Percentiles rank a stretch among this genome's conserved stretches.
Conservation (phyloP, 2,329 filamentous ascomycete genomes). For the Ophiocordyceps camponoti-floridani region DNA sequence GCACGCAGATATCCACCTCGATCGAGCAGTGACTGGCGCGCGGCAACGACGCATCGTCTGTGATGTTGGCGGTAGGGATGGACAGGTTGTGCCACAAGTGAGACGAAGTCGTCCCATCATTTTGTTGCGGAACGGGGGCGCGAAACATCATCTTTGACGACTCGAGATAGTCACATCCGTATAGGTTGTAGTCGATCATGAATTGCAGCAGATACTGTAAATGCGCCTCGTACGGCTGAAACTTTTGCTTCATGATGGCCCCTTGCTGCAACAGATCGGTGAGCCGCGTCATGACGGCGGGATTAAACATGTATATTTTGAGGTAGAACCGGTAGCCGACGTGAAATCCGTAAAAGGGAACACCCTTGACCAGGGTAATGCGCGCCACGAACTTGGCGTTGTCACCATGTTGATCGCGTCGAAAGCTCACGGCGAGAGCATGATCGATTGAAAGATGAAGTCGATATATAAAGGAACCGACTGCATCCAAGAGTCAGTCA, state of each 20-base stretch:
- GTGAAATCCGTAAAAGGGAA: slow-evolving; percentile 91
- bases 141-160: slow-evolving; percentile 56
- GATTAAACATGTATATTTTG: slow-evolving; percentile 90
- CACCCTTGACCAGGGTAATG: slow-evolving; percentile 78
- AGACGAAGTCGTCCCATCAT: slow-evolving; percentile 36
- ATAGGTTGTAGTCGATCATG: slow-evolving; percentile 97
- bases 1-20: slow-evolving; percentile 76
- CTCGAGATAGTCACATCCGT: slow-evolving; percentile 78
- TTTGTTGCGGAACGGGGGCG: slow-evolving; percentile 51
- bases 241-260: slow-evolving; percentile 61
- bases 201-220: slow-evolving; percentile 86
- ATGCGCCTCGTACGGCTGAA: slow-evolving; percentile 91
- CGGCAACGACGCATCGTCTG: slow-evolving; percentile 45
- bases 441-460: slow-evolving; percentile 82
- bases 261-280: slow-evolving; percentile 79
- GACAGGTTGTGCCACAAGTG: slow-evolving; percentile 71
- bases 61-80: slow-evolving; percentile 31
- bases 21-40: slow-evolving; percentile 75
- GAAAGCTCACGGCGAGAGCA: slow-evolving; percentile 72
- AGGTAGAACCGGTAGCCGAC: slow-evolving; percentile 83
- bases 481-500: slow-evolving; percentile 20
- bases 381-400: slow-evolving; percentile 63
- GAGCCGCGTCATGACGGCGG: slow-evolving; percentile 68
- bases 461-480: slow-evolving; percentile 56
- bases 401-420: slow-evolving; percentile 53